A percentile compares a stretch with the other conserved stretches of the same genome.
Conservation (phyloP, 2,329 filamentous ascomycete species). For the Xylariaceae sp. region DNA sequence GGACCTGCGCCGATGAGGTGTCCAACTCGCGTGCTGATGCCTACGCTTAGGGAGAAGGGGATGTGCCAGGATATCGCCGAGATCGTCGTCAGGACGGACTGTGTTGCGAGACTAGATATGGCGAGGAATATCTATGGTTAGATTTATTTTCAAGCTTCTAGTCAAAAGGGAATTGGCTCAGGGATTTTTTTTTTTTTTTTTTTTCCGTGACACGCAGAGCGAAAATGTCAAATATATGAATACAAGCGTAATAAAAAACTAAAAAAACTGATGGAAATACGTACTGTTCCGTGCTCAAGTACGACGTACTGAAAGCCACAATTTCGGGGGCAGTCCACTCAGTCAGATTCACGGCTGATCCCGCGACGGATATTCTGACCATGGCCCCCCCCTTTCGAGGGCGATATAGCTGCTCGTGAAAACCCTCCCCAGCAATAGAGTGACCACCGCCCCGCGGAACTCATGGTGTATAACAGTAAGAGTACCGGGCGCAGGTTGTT, state of each 20-base stretch:
- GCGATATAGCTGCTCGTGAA: slow-evolving; percentile 30
- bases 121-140: background rate
- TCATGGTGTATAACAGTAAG: slow-evolving; percentile 41
- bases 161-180: background rate
- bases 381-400: slow-evolving; percentile 37
- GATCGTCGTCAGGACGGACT: slow-evolving; percentile 38
- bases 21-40: slow-evolving; percentile 38
- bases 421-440: slow-evolving; percentile 42
- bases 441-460: slow-evolving; percentile 35
- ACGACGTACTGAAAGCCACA: slow-evolving; percentile 40
- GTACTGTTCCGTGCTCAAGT: slow-evolving; percentile 37
- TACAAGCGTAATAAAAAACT: background rate
- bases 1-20: slow-evolving; percentile 39
- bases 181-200: background rate
- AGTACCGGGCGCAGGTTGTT: slow-evolving; percentile 45
- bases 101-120: slow-evolving; percentile 33
- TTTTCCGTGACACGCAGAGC: too few species aligned
- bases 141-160: background rate
- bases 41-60: slow-evolving; percentile 39
- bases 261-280: background rate
- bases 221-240: too few species aligned
- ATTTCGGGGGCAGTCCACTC: slow-evolving; percentile 42
- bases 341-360: slow-evolving; percentile 36
- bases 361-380: slow-evolving; percentile 36
- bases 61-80: slow-evolving; percentile 40